phyloP scores from a whole-genome alignment of 2,329 filamentous ascomycete genomes.

The Clarireedia hainanense region DNA sequence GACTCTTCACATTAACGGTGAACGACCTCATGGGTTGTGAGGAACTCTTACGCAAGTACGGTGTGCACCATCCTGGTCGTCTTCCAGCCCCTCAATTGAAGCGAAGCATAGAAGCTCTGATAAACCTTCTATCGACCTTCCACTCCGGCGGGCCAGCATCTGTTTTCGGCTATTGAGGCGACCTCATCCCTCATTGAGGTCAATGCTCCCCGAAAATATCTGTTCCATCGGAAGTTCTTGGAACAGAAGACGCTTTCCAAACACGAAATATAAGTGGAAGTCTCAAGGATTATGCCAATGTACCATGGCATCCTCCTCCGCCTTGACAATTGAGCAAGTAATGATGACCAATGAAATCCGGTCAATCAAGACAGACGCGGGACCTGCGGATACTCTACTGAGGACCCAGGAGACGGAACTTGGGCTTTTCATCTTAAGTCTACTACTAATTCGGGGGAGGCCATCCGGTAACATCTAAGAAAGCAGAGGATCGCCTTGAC shows the following conservation, averaged over 20 bases:
- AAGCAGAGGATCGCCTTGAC: slow-evolving; percentile 2
- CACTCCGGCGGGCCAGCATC: not conserved
- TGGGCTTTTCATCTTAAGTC: slow-evolving; percentile 6
- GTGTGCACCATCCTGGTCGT: not conserved
- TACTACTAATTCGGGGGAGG: slow-evolving; percentile 6
- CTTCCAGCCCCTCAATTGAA: not conserved
- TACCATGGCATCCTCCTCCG: slow-evolving; percentile 4
- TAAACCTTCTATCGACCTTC: not conserved
- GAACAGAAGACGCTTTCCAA: not conserved
- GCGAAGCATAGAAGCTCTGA: not conserved
- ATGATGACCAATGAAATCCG: not conserved
- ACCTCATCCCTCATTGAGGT: slow-evolving; percentile 4
- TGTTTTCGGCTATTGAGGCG: not conserved
- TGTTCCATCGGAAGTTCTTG: not conserved
- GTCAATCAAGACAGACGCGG: slow-evolving; percentile 2
- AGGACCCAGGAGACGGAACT: slow-evolving; percentile 8
- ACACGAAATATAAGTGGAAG: slow-evolving; percentile 1
- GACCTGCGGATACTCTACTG: not conserved
- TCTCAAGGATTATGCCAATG: slow-evolving; percentile 3
- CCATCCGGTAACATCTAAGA: slow-evolving; percentile 9
- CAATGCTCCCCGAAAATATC: slow-evolving; percentile 6
- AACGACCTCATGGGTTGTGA: not conserved
- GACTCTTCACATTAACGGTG: slow-evolving; percentile 2
- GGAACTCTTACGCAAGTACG: slow-evolving; percentile 2
- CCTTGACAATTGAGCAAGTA: not conserved